phyloP scores from a whole-genome alignment of 1,139 yeast species.

The Debaryomyces fabryi region DNA sequence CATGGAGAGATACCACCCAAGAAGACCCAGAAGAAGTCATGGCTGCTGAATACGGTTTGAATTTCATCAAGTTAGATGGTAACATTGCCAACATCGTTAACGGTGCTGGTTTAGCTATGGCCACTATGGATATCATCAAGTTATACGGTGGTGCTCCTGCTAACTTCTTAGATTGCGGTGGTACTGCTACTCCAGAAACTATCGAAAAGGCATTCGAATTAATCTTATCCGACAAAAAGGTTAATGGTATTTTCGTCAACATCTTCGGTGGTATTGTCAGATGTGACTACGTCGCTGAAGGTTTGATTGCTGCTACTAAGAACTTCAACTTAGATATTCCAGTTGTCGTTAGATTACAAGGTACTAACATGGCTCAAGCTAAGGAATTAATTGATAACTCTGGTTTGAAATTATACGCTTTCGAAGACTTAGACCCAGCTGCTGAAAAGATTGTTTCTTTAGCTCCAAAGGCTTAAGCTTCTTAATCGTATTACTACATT shows the following conservation, averaged over 20 bases:
- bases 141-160: slow-evolving; percentile 99
- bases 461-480: slow-evolving; percentile 33
- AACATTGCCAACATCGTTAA: slow-evolving; percentile 98
- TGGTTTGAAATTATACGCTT: slow-evolving; percentile 90
- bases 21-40: slow-evolving; percentile 97
- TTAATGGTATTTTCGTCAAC: slow-evolving; percentile 95
- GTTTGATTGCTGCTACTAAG: slow-evolving; percentile 93
- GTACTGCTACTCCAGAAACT: slow-evolving; percentile 99
- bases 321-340: slow-evolving; percentile 94
- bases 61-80: slow-evolving; percentile 97
- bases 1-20: slow-evolving; percentile 96
- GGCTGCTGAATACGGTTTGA: slow-evolving; percentile 87
- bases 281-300: slow-evolving; percentile 98
- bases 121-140: slow-evolving; percentile 99
- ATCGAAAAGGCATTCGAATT: slow-evolving; percentile 96
- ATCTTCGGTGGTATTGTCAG: slow-evolving; percentile 99
- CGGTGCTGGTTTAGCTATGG: slow-evolving; percentile 99
- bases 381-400: slow-evolving; percentile 83
- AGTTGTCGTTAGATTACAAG: slow-evolving; percentile 97
- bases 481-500: not conserved
- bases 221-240: slow-evolving; percentile 86
- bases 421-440: slow-evolving; percentile 94
- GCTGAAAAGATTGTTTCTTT: slow-evolving; percentile 92
- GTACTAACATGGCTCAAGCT: slow-evolving; percentile 92
- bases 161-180: slow-evolving; percentile 99